These are phyloP conservation scores for Hypoxylon fragiforme DNA, from an alignment of 495 filamentous ascomycete genomes.

Conservation along the genomic window DNA sequence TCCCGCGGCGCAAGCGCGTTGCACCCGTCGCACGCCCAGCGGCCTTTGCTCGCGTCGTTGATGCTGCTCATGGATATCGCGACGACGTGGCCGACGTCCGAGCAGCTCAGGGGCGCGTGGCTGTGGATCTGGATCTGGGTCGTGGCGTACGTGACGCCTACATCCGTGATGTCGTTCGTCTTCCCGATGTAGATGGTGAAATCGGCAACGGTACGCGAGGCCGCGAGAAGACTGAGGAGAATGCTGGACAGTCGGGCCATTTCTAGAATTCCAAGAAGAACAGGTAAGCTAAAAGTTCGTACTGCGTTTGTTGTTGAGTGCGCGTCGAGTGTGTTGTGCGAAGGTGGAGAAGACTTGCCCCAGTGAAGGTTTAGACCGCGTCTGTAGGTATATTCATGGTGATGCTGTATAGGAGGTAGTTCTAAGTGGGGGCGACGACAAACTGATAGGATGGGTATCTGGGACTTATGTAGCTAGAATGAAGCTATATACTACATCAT, in stretches of 20 bases:
- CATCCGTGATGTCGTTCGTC: constrained; percentile 26
- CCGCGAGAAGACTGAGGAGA: background rate
- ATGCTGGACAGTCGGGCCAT: background rate
- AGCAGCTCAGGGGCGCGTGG: constrained; percentile 25
- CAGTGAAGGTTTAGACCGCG: too few relatives aligned
- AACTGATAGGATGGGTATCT: too few relatives aligned
- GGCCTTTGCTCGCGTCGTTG: constrained; percentile 29
- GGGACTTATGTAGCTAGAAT: too few relatives aligned
- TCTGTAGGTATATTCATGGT: too few relatives aligned
- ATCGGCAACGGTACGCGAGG: constrained; percentile 1
- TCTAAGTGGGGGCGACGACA: too few relatives aligned
- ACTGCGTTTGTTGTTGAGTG: too few relatives aligned
- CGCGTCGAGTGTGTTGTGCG: too few relatives aligned
- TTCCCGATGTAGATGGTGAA: constrained; percentile 26
- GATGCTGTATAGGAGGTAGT: too few relatives aligned
- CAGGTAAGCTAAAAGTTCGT: background rate
- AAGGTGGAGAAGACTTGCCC: too few relatives aligned
- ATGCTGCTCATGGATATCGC: constrained; percentile 19
- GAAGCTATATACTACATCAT: too few relatives aligned
- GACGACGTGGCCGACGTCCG: constrained; percentile 17
- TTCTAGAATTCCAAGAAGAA: background rate
- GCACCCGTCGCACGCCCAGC: constrained; percentile 31
- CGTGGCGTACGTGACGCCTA: constrained; percentile 20
- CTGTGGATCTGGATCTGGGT: constrained; percentile 20
- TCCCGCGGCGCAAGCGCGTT: constrained; percentile 17